Conservation (phyloP, 306 rosid genomes). For the Quercus mongolica region DNA sequence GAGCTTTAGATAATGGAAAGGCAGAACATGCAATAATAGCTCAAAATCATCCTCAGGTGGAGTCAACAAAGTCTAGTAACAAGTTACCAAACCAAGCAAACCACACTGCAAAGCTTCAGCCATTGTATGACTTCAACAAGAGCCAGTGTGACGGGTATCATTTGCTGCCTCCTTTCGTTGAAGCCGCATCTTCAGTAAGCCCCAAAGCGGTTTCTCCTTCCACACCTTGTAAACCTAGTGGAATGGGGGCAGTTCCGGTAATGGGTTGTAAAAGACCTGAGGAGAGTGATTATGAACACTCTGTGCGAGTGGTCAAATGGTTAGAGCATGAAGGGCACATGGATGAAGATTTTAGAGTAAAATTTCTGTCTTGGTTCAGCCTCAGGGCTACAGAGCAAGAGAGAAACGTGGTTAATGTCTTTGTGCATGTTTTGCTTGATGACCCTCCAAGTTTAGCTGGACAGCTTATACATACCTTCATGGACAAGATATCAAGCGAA, state of each 20-base stretch:
- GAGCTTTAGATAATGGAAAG: conserved; percentile 20
- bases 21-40: conserved; percentile 20
- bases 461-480: conserved; percentile 77
- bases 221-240: conserved; percentile 60
- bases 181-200: conserved; percentile 20
- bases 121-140: conserved; percentile 26
- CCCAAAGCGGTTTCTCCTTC: conserved; percentile 49
- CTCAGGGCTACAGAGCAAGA: conserved; percentile 72
- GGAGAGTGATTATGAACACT: conserved; percentile 69
- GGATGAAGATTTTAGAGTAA: conserved; percentile 66
- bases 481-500: conserved; percentile 59
- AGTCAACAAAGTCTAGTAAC: conserved; percentile 51
- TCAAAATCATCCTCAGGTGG: conserved; percentile 40
- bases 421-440: conserved; percentile 68
- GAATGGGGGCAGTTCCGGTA: conserved; percentile 30
- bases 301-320: conserved; percentile 75
- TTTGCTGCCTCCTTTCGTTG: conserved; percentile 33
- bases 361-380: conserved; percentile 96
- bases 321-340: conserved; percentile 72
- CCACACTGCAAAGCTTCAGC: conserved; percentile 23
- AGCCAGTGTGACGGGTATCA: conserved; percentile 43
- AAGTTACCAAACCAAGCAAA: conserved; percentile 28
- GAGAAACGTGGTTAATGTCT: conserved; percentile 83
- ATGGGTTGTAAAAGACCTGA: conserved; percentile 39
- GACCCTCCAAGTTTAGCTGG: conserved; percentile 89